Percentiles rank a stretch among this genome's conserved stretches.
Conservation (phyloP, 164 flowering plant genomes). For the Kalanchoe fedtschenkoi region DNA sequence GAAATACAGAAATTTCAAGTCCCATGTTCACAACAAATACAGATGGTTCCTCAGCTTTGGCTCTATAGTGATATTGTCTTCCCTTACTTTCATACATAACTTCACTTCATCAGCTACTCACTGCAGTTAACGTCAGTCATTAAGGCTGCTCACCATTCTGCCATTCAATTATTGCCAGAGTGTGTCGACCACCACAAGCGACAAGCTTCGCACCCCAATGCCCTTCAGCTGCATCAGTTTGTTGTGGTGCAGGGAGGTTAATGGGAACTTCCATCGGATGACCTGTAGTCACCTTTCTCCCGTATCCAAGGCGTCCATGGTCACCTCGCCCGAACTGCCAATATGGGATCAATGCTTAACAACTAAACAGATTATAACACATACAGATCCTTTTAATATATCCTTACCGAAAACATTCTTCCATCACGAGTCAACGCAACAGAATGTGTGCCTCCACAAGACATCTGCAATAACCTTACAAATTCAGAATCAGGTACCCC, state of each 20-base stretch:
- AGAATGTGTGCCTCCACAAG: conserved; percentile 99
- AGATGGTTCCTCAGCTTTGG: no score
- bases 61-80: no score
- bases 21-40: no score
- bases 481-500: background rate
- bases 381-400: background rate
- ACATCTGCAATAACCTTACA: conserved; percentile 38
- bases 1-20: no score
- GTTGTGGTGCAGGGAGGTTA: conserved; percentile 40
- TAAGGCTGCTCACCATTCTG: conserved; percentile 17
- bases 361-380: background rate
- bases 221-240: conserved; percentile 27
- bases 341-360: background rate
- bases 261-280: conserved; percentile 91
- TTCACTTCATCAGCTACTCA: no score
- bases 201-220: conserved; percentile 78
- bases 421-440: conserved; percentile 92
- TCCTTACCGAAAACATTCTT: conserved; percentile 81
- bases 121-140: no score
- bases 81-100: no score
- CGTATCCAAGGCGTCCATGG: conserved; percentile 95
- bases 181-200: conserved; percentile 99
- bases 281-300: conserved; percentile 84
- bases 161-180: conserved; percentile 73
- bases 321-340: conserved; percentile 95